Evolutionary conservation across 1,284 basidiomycete genomes (phyloP).

Genomic region (Boletus mariae): DNA sequence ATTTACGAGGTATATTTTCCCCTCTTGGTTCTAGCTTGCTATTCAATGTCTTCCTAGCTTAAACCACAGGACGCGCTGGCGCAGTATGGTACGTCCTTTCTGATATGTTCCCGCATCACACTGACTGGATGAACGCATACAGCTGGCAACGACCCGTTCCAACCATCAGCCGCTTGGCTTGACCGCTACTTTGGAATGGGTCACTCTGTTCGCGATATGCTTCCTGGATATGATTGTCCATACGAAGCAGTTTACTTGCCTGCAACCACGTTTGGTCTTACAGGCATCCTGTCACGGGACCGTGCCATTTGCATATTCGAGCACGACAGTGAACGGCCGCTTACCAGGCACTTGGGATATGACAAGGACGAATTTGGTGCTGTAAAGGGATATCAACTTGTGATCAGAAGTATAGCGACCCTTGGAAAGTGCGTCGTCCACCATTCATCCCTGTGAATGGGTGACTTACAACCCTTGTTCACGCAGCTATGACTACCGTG

Average conservation of each 20-base stretch:
- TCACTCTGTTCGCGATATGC: constrained; percentile 48
- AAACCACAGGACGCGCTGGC: constrained; percentile 59
- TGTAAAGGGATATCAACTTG: constrained; percentile 56
- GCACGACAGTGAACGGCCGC: constrained; percentile 52
- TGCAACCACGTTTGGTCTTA: constrained; percentile 47
- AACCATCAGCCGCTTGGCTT: constrained; percentile 60
- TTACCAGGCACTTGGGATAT: constrained; percentile 57
- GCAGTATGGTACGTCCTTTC: constrained; percentile 46
- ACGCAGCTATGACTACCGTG: constrained; percentile 52
- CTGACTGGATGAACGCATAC: neutral
- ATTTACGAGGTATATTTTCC: constrained; percentile 51
- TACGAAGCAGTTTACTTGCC: constrained; percentile 56
- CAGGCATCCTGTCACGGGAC: constrained; percentile 42
- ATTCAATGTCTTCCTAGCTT: constrained; percentile 36
- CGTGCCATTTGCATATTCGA: constrained; percentile 66
- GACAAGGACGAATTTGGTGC: constrained; percentile 52
- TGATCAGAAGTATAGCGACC: constrained; percentile 53
- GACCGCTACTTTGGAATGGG: constrained; percentile 69
- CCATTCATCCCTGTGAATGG: neutral
- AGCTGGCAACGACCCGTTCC: constrained; percentile 65
- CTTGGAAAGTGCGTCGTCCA: constrained; percentile 54
- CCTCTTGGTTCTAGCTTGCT: neutral
- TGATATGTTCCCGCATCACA: neutral
- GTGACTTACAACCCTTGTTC: constrained; percentile 1
- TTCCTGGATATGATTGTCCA: constrained; percentile 66